These are phyloP conservation scores for Zychaea mexicana DNA, from an alignment of 371 early-diverging fungal species.

Conservation along the genomic window DNA sequence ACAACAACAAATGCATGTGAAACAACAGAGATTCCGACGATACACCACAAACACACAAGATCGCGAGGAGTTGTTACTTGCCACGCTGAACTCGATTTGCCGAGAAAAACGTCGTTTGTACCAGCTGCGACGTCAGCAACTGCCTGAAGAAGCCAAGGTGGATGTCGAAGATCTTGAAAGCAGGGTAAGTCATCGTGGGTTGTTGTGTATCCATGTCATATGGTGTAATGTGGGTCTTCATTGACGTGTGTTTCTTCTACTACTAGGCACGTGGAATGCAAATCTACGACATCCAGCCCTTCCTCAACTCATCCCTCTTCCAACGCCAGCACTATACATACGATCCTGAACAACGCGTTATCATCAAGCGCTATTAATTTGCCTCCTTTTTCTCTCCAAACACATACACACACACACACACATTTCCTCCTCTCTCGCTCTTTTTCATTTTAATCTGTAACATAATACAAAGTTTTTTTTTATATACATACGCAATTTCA, in stretches of 20 bases:
- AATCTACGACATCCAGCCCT: slow-evolving; percentile 66
- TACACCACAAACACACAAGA: slow-evolving; percentile 82
- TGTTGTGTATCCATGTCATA: neutral
- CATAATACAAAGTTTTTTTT: neutral
- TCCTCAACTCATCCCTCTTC: slow-evolving; percentile 55
- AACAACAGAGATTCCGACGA: slow-evolving; percentile 74
- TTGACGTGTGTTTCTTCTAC: neutral
- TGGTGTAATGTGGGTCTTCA: slow-evolving; percentile 10
- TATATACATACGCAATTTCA: no score
- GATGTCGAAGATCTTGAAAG: slow-evolving; percentile 67
- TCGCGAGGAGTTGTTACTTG: slow-evolving; percentile 77
- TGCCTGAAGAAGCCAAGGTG: slow-evolving; percentile 62
- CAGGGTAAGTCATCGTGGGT: slow-evolving; percentile 21
- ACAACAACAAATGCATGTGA: no score
- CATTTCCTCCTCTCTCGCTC: no score
- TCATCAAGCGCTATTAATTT: slow-evolving; percentile 29
- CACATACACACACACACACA: no score
- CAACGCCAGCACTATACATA: slow-evolving; percentile 40
- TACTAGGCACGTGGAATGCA: slow-evolving; percentile 55
- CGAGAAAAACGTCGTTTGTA: slow-evolving; percentile 77
- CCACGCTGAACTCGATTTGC: slow-evolving; percentile 74
- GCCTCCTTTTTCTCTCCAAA: slow-evolving; percentile 7
- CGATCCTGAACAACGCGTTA: slow-evolving; percentile 36
- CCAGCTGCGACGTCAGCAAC: slow-evolving; percentile 57
- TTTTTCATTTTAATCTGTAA: neutral